Evolutionary conservation across 805 yeast species (phyloP).

Genomic region (Ogataea degrootiae): DNA sequence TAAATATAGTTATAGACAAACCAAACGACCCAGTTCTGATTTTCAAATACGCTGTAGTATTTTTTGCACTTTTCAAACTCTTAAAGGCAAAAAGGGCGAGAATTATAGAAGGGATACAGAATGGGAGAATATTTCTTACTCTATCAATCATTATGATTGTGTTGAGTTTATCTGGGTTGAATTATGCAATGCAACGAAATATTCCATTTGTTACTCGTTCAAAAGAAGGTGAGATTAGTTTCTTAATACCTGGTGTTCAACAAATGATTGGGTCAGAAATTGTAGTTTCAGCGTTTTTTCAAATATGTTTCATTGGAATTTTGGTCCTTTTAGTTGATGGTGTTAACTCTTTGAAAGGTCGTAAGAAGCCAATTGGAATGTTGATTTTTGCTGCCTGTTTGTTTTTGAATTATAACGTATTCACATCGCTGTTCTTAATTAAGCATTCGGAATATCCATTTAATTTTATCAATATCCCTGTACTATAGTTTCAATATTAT

Average conservation of each 20-base stretch:
- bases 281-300: constrained; percentile 46
- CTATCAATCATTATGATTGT: constrained; percentile 37
- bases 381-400: constrained; percentile 28
- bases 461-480: constrained; percentile 18
- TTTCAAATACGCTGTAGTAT: constrained; percentile 38
- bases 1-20: constrained; percentile 38
- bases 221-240: constrained; percentile 39
- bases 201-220: constrained; percentile 59
- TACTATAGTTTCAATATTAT: constrained; percentile 5
- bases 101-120: constrained; percentile 21
- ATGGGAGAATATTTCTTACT: constrained; percentile 16
- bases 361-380: constrained; percentile 10
- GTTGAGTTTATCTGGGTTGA: constrained; percentile 55
- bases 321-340: constrained; percentile 36
- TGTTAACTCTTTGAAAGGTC: not conserved
- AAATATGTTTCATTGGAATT: constrained; percentile 40
- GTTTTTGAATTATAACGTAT: constrained; percentile 34
- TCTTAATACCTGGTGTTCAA: constrained; percentile 58
- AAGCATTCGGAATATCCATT: constrained; percentile 51
- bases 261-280: constrained; percentile 73
- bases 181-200: constrained; percentile 54
- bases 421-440: constrained; percentile 39
- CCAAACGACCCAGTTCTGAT: constrained; percentile 41
- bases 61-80: constrained; percentile 40
- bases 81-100: constrained; percentile 42